Conservation (phyloP, 2,329 filamentous ascomycete genomes). For the Mycosphaerella sp. region DNA sequence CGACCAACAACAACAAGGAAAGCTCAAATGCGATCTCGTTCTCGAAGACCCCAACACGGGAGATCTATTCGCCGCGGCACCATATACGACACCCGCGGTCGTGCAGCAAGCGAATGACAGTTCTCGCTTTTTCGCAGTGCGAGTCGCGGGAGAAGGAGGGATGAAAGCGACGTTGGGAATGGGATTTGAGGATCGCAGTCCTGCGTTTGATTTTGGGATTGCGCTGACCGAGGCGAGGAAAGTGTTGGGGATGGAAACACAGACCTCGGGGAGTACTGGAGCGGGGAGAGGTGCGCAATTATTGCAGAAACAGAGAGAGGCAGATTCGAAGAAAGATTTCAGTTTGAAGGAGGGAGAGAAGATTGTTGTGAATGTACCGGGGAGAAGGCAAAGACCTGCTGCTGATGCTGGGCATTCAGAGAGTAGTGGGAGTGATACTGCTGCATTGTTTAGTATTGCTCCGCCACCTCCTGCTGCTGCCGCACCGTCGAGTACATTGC, state of each 20-base stretch:
- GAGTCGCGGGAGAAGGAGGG: conserved; percentile 68
- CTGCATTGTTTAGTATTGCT: conserved; percentile 63
- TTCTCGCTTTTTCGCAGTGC: conserved; percentile 75
- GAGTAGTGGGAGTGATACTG: conserved; percentile 35
- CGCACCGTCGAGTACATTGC: conserved; percentile 24
- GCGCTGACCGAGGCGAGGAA: conserved; percentile 71
- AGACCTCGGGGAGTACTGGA: conserved; percentile 52
- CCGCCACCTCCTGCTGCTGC: conserved; percentile 62
- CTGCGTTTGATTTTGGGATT: conserved; percentile 80
- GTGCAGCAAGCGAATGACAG: conserved; percentile 76
- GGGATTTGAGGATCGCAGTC: conserved; percentile 78
- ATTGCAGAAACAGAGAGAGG: conserved; percentile 34
- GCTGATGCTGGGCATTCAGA: conserved; percentile 15
- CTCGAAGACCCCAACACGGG: conserved; percentile 69
- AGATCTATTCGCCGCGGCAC: conserved; percentile 75
- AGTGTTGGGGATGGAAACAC: conserved; percentile 54
- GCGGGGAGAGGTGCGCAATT: conserved; percentile 34
- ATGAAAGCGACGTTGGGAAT: conserved; percentile 75
- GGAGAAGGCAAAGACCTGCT: conserved; percentile 35
- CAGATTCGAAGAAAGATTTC: conserved; percentile 62
- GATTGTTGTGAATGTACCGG: conserved; percentile 67
- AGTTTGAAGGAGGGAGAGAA: conserved; percentile 86
- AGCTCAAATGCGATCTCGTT: conserved; percentile 53
- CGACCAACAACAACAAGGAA: not conserved
- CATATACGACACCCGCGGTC: conserved; percentile 59